Evolutionary conservation across 805 yeast genomes (phyloP).

Genomic region (Gaillardinia entomophila): DNA sequence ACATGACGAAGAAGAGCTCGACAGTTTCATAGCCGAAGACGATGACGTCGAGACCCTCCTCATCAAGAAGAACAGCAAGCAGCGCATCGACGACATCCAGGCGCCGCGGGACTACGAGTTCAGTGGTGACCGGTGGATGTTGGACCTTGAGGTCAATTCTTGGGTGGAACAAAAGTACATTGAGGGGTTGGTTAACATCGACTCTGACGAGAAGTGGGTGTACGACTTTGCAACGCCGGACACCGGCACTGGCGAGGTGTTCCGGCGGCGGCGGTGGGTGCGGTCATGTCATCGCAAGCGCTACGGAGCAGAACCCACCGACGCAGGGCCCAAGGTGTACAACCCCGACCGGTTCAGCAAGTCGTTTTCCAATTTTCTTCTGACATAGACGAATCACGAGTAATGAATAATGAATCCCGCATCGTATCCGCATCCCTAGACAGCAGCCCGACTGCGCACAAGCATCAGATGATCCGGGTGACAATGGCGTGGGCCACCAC

Average conservation of each 20-base stretch:
- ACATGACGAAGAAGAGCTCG: not conserved
- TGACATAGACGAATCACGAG: too few species aligned
- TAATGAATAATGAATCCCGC: too few species aligned
- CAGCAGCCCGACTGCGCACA: too few species aligned
- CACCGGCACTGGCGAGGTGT: constrained; percentile 8
- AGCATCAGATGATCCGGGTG: too few species aligned
- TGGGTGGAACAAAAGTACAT: constrained; percentile 59
- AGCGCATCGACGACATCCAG: constrained; percentile 32
- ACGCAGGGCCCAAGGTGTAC: too few species aligned
- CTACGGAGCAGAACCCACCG: not conserved
- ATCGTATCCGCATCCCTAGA: too few species aligned
- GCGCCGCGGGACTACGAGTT: constrained; percentile 63
- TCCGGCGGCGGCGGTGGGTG: constrained; percentile 2
- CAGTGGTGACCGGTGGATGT: constrained; percentile 47
- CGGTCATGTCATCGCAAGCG: not conserved
- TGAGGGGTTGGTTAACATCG: constrained; percentile 50
- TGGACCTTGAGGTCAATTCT: constrained; percentile 55
- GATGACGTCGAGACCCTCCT: constrained; percentile 7
- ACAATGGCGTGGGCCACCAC: too few species aligned
- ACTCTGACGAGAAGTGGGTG: constrained; percentile 80
- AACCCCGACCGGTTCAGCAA: not conserved
- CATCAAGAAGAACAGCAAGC: constrained; percentile 7
- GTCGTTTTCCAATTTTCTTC: not conserved
- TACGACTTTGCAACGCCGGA: constrained; percentile 46
- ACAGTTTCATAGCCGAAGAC: constrained; percentile 8